Evolutionary conservation across 352 stramenopile species (phyloP), one percentile per base, ranked within the genome.

Genomic region (Poterioochromonas sp.): DNA sequence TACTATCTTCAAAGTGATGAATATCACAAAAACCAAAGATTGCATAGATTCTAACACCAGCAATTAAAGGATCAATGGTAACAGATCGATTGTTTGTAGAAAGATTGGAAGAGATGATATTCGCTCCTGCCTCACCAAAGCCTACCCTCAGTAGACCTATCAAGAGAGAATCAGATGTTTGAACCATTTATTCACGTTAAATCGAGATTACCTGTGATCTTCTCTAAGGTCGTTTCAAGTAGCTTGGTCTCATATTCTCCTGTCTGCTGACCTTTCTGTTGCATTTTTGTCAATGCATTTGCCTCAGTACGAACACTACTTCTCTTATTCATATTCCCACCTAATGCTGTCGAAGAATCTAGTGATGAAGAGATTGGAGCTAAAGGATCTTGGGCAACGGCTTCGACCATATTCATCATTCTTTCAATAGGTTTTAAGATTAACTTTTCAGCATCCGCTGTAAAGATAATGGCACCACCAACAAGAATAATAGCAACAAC

Each of bases 31-130:
- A 98, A 5, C 90, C 93, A 84, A 97, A 98, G 34, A 98, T 89
- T 54, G 93, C 95, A 47, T 69, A 69, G 3, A 78, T 32, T 54
- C 95, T 94, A 80, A 97, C 97, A 37, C 94, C 90, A 0, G 94
- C 93, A 78, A 98, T 93, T 88, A 98, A 97, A 65, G 96, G 92
- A 79, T 98, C 94, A 37, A 98, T 86, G 18, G 88, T 90, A 0
- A 87, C 88, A 29, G 91, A 88, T 22, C 15, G 39, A 71, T 71
- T 3, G 32, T 15, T 41, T 88, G 84, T 82, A 86, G 18, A 18
- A 12, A 99, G 95, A 83, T 98, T 98, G 35, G 95, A 97, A 0
- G 91, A 92, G 82, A 99, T 98, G 73, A 99, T 98, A 82, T 97
- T 93, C 20, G 93, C 94, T 58, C 89, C 90, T 26, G 95, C 95